Percentiles rank a stretch among this genome's conserved stretches.
phyloP scores from a whole-genome alignment of 805 yeast genomes.

The Kregervanrija pseudodelftensis region DNA sequence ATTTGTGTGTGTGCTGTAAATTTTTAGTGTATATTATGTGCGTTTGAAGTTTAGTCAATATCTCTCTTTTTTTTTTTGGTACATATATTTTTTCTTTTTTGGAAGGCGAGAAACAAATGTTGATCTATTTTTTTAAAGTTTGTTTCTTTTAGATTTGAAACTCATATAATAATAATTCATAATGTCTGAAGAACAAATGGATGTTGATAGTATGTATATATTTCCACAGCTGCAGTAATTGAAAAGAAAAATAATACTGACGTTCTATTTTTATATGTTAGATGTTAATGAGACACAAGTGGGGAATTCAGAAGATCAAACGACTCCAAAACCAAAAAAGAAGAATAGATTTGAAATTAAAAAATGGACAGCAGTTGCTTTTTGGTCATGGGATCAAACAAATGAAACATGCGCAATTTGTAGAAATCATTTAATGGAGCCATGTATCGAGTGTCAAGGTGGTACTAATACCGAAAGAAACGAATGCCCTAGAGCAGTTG shows the following conservation, averaged over 20 bases:
- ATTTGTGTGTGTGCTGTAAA: too few species aligned
- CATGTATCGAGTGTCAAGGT: conserved; percentile 86
- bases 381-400: conserved; percentile 92
- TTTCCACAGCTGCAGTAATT: not conserved
- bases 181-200: conserved; percentile 16
- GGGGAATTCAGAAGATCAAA: conserved; percentile 3
- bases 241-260: not conserved
- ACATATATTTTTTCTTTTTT: too few species aligned
- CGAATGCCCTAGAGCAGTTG: conserved; percentile 91
- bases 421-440: conserved; percentile 96
- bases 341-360: conserved; percentile 85
- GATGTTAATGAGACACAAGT: not conserved
- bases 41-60: too few species aligned
- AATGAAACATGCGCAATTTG: conserved; percentile 94
- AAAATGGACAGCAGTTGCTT: conserved; percentile 99
- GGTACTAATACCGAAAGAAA: conserved; percentile 37
- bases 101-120: too few species aligned
- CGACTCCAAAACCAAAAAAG: conserved; percentile 19
- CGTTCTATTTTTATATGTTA: not conserved
- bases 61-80: too few species aligned
- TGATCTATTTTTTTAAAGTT: too few species aligned
- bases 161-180: not conserved
- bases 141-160: too few species aligned
- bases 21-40: too few species aligned
- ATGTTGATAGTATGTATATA: conserved; percentile 7